Percentiles rank a stretch among this genome's conserved stretches.
Conservation (phyloP, 768 basidiomycete genomes). For the Mycena olivaceomarginata region DNA sequence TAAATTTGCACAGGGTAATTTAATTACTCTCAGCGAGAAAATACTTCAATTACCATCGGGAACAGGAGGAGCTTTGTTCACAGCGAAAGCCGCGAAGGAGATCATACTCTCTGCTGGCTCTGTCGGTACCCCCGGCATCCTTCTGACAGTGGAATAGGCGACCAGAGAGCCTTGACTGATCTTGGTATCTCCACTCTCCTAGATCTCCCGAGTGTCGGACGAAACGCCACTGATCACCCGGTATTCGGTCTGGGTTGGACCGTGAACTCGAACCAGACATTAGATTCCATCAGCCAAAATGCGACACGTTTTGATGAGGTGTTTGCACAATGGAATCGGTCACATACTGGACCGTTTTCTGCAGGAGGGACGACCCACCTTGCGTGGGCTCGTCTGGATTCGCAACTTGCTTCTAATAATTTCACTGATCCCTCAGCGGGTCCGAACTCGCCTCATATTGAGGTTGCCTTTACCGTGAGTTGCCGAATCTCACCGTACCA, state of each 20-base stretch:
- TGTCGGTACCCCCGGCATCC: conserved; percentile 48
- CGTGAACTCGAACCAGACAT: conserved; percentile 46
- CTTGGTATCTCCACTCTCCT: conserved; percentile 47
- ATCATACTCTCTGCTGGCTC: conserved; percentile 58
- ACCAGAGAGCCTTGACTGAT: not conserved
- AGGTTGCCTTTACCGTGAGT: conserved; percentile 33
- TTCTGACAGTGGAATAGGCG: conserved; percentile 20
- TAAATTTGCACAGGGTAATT: conserved; percentile 37
- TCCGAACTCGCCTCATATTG: conserved; percentile 47
- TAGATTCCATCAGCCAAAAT: conserved; percentile 33
- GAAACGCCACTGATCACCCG: conserved; percentile 51
- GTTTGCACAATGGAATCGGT: conserved; percentile 48
- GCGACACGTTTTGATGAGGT: conserved; percentile 30
- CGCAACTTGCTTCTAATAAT: conserved; percentile 23
- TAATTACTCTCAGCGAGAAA: not conserved
- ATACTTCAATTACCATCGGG: not conserved
- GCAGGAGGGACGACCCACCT: conserved; percentile 39
- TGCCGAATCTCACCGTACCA: not conserved
- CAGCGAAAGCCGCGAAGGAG: conserved; percentile 51
- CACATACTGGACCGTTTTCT: conserved; percentile 50
- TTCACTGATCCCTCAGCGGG: conserved; percentile 49
- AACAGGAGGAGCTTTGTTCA: not conserved
- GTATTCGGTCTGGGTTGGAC: conserved; percentile 40
- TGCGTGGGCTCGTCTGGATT: conserved; percentile 44
- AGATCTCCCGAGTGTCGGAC: conserved; percentile 24